A percentile compares a stretch with the other conserved stretches of the same genome.
Conservation (phyloP, 208 protist species). For the Trypanosoma avium region DNA sequence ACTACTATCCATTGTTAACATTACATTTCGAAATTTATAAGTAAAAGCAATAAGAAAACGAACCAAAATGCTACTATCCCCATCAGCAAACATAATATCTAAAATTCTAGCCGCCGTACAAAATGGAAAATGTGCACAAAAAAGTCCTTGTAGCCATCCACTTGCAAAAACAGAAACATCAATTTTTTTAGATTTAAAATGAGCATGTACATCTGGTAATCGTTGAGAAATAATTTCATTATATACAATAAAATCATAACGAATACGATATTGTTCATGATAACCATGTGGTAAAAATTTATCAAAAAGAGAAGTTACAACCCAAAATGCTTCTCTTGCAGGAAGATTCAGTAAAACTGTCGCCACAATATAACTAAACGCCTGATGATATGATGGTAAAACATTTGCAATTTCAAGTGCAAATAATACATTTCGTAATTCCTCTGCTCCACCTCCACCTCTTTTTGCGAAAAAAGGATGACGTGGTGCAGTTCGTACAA, state of each 20-base stretch:
- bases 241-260: slow-evolving; percentile 15
- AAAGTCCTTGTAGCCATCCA: slow-evolving; percentile 26
- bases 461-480: slow-evolving; percentile 30
- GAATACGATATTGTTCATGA: slow-evolving; percentile 19
- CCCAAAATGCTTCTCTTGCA: slow-evolving; percentile 17
- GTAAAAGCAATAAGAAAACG: slow-evolving; percentile 27
- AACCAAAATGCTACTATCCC: slow-evolving; percentile 20
- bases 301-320: slow-evolving; percentile 14
- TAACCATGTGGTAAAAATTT: slow-evolving; percentile 21
- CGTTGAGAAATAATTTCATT: slow-evolving; percentile 5
- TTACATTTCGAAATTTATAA: neutral
- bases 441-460: slow-evolving; percentile 13
- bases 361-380: slow-evolving; percentile 34
- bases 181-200: slow-evolving; percentile 11
- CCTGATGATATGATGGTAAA: slow-evolving; percentile 28
- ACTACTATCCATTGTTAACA: slow-evolving; percentile 26
- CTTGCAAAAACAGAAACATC: slow-evolving; percentile 29
- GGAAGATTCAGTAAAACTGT: slow-evolving; percentile 20
- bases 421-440: slow-evolving; percentile 16
- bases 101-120: slow-evolving; percentile 20
- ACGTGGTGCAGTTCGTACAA: slow-evolving; percentile 18
- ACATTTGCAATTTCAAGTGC: slow-evolving; percentile 10
- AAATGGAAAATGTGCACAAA: slow-evolving; percentile 33
- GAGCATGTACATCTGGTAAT: slow-evolving; percentile 11
- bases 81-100: slow-evolving; percentile 29